Conservation (phyloP, 768 basidiomycete species). For the Hypsizygus marmoreus region DNA sequence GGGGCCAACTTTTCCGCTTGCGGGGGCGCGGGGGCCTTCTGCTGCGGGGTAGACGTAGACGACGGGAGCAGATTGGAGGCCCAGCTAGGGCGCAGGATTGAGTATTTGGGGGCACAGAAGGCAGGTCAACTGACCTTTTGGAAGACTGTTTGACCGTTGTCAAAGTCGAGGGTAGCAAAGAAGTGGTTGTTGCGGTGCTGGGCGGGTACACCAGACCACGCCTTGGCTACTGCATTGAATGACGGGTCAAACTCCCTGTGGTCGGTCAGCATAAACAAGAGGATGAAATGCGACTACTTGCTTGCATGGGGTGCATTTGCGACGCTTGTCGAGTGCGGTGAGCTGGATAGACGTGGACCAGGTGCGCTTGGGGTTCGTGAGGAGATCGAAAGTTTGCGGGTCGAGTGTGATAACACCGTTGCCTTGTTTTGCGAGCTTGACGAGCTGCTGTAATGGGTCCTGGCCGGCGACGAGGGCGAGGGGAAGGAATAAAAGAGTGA, state of each 20-base stretch:
- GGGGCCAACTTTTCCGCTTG: constrained; percentile 55
- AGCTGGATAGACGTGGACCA: constrained; percentile 90
- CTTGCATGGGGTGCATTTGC: constrained; percentile 93
- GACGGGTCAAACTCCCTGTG: constrained; percentile 82
- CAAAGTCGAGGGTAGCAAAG: constrained; percentile 91
- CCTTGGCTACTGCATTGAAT: constrained; percentile 77
- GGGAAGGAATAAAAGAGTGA: constrained; percentile 31
- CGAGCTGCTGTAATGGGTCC: constrained; percentile 56
- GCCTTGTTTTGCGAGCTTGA: constrained; percentile 65
- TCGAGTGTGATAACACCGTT: constrained; percentile 85
- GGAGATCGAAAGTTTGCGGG: constrained; percentile 70
- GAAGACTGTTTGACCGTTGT: constrained; percentile 73
- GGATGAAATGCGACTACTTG: too few species aligned
- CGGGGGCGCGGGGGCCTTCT: constrained; percentile 66
- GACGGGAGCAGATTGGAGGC: constrained; percentile 81
- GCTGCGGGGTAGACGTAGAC: constrained; percentile 75
- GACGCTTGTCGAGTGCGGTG: constrained; percentile 80
- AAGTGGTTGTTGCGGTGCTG: constrained; percentile 80
- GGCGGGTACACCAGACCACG: constrained; percentile 70
- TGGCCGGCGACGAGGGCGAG: constrained; percentile 32
- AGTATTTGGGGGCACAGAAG: constrained; percentile 1
- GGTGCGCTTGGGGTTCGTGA: constrained; percentile 73
- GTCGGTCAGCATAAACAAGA: too few species aligned
- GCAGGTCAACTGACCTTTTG: constrained; percentile 51
- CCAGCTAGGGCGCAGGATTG: constrained; percentile 52